Conservation (phyloP, 139 green algal species). For the Chlamydomonas sp. region DNA sequence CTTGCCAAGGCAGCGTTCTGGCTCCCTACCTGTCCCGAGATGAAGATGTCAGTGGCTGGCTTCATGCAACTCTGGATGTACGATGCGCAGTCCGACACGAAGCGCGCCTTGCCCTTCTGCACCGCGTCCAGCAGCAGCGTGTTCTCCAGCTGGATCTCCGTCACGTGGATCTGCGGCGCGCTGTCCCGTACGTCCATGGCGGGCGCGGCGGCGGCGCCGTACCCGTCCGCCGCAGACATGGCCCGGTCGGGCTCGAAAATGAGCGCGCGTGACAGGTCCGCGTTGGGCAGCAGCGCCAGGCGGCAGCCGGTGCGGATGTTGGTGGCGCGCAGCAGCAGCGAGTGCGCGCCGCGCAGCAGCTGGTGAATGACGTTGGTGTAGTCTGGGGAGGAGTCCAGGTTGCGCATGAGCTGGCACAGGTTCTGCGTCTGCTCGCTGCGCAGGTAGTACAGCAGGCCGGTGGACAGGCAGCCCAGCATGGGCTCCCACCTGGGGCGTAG, state of each 20-base stretch:
- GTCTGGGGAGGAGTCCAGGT: slow-evolving; percentile 56
- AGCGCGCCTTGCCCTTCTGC: slow-evolving; percentile 73
- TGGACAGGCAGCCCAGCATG: slow-evolving; percentile 68
- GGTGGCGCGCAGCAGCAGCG: slow-evolving; percentile 66
- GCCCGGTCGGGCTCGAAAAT: slow-evolving; percentile 67
- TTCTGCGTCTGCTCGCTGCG: slow-evolving; percentile 65
- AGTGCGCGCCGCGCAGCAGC: slow-evolving; percentile 58
- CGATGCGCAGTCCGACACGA: slow-evolving; percentile 66
- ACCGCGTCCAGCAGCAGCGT: slow-evolving; percentile 70
- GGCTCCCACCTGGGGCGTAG: slow-evolving; percentile 65
- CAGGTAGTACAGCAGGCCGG: slow-evolving; percentile 63
- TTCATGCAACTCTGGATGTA: slow-evolving; percentile 75
- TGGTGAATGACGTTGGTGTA: slow-evolving; percentile 64
- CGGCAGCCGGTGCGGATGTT: slow-evolving; percentile 71
- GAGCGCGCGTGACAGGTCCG: slow-evolving; percentile 57
- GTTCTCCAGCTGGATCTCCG: slow-evolving; percentile 70
- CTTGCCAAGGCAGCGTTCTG: neutral
- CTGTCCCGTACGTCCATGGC: slow-evolving; percentile 9
- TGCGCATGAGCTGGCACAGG: slow-evolving; percentile 66
- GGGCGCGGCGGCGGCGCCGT: neutral
- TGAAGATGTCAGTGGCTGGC: slow-evolving; percentile 73
- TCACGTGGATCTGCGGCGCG: slow-evolving; percentile 60
- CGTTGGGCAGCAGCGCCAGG: slow-evolving; percentile 58
- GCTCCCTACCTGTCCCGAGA: slow-evolving; percentile 35
- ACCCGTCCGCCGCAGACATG: slow-evolving; percentile 31